phyloP scores from a whole-genome alignment of 352 stramenopile genomes.

The Phytophthora cajani region DNA sequence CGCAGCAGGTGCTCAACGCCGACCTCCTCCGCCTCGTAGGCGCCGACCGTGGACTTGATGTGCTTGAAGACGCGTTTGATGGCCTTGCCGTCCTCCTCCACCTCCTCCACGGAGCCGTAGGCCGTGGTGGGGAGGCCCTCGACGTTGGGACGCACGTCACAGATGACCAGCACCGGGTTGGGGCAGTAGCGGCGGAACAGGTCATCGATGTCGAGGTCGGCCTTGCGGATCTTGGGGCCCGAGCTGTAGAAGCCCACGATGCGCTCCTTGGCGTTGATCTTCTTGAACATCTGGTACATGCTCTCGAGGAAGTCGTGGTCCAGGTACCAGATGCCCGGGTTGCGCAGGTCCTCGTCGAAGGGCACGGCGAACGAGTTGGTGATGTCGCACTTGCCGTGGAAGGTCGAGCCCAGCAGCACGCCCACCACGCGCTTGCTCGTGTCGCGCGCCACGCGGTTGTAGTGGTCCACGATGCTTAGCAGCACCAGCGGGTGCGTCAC shows the following conservation, averaged over 20 bases:
- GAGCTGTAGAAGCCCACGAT: constrained; percentile 99
- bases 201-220: constrained; percentile 95
- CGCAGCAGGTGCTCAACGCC: constrained; percentile 98
- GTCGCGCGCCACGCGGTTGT: constrained; percentile 98
- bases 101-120: constrained; percentile 98
- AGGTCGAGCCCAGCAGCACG: constrained; percentile 96
- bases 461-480: constrained; percentile 99
- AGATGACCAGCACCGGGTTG: constrained; percentile 98
- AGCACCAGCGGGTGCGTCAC: constrained; percentile 99
- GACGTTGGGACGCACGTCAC: constrained; percentile 97
- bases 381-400: constrained; percentile 95
- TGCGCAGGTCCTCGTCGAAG: constrained; percentile 98
- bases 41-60: constrained; percentile 96
- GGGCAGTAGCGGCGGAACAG: constrained; percentile 95
- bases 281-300: constrained; percentile 97
- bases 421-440: constrained; percentile 99
- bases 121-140: constrained; percentile 97
- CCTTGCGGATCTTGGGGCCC: constrained; percentile 96
- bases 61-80: constrained; percentile 98
- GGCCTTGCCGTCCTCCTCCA: constrained; percentile 95
- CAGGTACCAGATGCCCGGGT: constrained; percentile 98
- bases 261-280: constrained; percentile 97
- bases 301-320: constrained; percentile 99
- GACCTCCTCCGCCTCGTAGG: constrained; percentile 96
- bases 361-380: constrained; percentile 96